A percentile compares a stretch with the other conserved stretches of the same genome.
phyloP scores from a whole-genome alignment of 1,284 basidiomycete species.

The Veloboletus limbatus region DNA sequence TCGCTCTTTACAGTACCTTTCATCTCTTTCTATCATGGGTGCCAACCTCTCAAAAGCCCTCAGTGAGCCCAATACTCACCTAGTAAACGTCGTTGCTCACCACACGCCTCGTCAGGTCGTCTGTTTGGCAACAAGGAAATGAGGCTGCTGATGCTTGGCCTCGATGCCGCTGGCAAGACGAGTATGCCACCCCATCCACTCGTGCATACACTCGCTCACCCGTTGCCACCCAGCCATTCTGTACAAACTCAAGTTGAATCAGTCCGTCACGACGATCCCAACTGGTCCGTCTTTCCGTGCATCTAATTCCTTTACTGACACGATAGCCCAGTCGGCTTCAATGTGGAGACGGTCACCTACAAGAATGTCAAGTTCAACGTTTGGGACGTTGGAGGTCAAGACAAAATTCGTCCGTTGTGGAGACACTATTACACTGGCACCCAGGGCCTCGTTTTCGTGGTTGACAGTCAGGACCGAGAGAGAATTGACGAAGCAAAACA shows the following conservation, averaged over 20 bases:
- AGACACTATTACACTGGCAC: conserved; percentile 99
- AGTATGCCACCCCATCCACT: conserved; percentile 50
- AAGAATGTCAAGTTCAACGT: conserved; percentile 99
- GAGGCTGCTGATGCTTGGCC: conserved; percentile 88
- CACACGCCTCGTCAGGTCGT: conserved; percentile 63
- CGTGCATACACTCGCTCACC: conserved; percentile 11
- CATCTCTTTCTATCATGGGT: conserved; percentile 49
- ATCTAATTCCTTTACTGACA: conserved; percentile 12
- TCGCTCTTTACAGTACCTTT: conserved; percentile 45
- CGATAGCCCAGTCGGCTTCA: conserved; percentile 77
- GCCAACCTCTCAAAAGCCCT: conserved; percentile 75
- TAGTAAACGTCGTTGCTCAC: conserved; percentile 5
- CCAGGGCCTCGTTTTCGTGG: conserved; percentile 97
- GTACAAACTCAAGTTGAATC: conserved; percentile 99
- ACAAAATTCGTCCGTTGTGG: conserved; percentile 98
- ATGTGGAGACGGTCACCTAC: conserved; percentile 99
- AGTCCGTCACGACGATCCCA: conserved; percentile 98
- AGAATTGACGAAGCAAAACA: conserved; percentile 96
- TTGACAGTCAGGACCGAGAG: conserved; percentile 89
- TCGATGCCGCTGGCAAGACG: conserved; percentile 96
- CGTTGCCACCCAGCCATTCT: conserved; percentile 74
- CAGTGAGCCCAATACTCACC: conserved; percentile 40
- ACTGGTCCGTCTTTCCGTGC: conserved; percentile 65
- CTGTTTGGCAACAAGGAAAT: conserved; percentile 99
- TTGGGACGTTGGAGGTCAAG: conserved; percentile 99